Evolutionary conservation across 257 asterid genomes (phyloP).

Genomic region (Parsonsia alboflavescens): DNA sequence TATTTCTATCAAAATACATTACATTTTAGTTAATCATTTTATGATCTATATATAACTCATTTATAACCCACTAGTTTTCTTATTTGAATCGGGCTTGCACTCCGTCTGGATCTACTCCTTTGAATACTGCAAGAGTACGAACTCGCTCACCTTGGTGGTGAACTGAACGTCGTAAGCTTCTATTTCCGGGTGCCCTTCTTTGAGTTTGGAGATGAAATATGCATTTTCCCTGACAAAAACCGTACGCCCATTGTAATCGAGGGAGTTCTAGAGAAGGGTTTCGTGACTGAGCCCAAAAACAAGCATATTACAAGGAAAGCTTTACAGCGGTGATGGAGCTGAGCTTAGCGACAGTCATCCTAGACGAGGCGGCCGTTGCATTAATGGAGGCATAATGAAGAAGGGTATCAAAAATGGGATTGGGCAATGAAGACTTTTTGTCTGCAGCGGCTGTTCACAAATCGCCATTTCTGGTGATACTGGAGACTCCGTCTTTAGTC

Average conservation of each 20-base stretch:
- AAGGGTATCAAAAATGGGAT: slow-evolving; percentile 50
- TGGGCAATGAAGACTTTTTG: slow-evolving; percentile 32
- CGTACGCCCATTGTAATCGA: slow-evolving; percentile 72
- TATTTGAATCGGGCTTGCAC: slow-evolving; percentile 1
- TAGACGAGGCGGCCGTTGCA: slow-evolving; percentile 26
- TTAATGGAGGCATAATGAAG: slow-evolving; percentile 64
- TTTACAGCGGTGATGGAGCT: slow-evolving; percentile 39
- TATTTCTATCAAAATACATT: too few relatives aligned
- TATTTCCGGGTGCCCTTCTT: slow-evolving; percentile 47
- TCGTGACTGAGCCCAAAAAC: slow-evolving; percentile 77
- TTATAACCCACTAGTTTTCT: too few relatives aligned
- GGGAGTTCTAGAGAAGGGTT: slow-evolving; percentile 67
- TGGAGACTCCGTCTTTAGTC: slow-evolving; percentile 34
- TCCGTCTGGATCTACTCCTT: slow-evolving; percentile 24
- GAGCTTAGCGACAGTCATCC: slow-evolving; percentile 55
- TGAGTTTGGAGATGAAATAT: slow-evolving; percentile 42
- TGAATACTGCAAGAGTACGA: slow-evolving; percentile 48
- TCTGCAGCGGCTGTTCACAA: slow-evolving; percentile 7
- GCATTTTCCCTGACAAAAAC: slow-evolving; percentile 67
- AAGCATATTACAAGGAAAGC: slow-evolving; percentile 60
- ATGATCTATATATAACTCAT: too few relatives aligned
- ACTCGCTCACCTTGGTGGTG: slow-evolving; percentile 62
- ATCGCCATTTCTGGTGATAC: slow-evolving; percentile 1
- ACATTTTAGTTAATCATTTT: too few relatives aligned
- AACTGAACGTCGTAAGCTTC: slow-evolving; percentile 78